Evolutionary conservation across 1,284 basidiomycete species (phyloP).

Genomic region (Moesziomyces sp.): DNA sequence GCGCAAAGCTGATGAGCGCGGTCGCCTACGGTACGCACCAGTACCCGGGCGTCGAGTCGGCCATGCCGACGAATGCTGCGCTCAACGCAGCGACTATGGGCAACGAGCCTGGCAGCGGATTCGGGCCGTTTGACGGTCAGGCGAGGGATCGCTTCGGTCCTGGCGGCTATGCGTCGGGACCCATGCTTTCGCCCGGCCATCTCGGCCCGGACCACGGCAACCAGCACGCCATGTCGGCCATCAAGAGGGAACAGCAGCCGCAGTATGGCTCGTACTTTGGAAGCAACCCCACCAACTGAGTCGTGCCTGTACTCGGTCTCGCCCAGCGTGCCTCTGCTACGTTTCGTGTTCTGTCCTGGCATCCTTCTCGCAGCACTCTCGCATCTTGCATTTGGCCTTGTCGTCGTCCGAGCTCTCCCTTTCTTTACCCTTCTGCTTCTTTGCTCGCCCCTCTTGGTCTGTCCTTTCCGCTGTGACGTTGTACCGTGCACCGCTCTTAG

Average conservation of each 20-base stretch:
- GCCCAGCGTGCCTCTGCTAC: background rate
- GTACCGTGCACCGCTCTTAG: constrained; percentile 4
- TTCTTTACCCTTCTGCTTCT: background rate
- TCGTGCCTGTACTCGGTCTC: background rate
- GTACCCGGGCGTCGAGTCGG: constrained; percentile 10
- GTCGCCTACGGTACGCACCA: constrained; percentile 19
- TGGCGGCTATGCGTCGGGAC: constrained; percentile 10
- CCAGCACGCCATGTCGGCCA: background rate
- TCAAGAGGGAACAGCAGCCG: constrained; percentile 14
- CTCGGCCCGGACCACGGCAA: constrained; percentile 9
- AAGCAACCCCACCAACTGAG: constrained; percentile 17
- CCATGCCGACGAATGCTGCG: background rate
- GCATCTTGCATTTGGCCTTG: constrained; percentile 4
- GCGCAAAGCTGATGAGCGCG: constrained; percentile 17
- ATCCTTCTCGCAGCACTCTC: background rate
- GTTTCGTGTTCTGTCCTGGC: background rate
- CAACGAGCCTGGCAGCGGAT: constrained; percentile 4
- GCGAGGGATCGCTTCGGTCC: constrained; percentile 24
- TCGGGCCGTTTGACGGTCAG: constrained; percentile 10
- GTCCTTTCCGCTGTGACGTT: constrained; percentile 1
- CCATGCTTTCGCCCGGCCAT: constrained; percentile 20
- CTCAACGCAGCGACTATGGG: constrained; percentile 8
- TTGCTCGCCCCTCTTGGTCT: too few relatives aligned
- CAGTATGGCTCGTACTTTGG: constrained; percentile 25
- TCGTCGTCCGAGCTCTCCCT: background rate